Evolutionary conservation across 192 early-diverging fungal genomes (phyloP).

Genomic region (Linnemannia elongata): DNA sequence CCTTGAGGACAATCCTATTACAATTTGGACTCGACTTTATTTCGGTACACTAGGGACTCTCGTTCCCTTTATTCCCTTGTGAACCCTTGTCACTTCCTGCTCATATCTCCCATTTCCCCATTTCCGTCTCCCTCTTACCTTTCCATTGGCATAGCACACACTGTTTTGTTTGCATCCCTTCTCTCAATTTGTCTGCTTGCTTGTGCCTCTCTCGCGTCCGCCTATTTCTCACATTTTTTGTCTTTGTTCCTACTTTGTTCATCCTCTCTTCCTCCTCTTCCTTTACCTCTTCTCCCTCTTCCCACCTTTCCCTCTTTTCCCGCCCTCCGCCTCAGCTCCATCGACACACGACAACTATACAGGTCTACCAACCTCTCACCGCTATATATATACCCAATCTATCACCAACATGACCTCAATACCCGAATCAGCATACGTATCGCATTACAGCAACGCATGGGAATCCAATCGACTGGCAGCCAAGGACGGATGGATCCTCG

Average conservation of each 20-base stretch:
- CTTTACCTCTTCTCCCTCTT: background rate
- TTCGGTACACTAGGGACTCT: background rate
- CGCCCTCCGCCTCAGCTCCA: background rate
- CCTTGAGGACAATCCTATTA: background rate
- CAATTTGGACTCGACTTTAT: background rate
- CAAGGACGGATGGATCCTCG: conserved; percentile 61
- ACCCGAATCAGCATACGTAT: conserved; percentile 23
- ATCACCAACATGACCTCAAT: conserved; percentile 10
- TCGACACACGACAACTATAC: background rate
- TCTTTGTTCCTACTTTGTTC: background rate
- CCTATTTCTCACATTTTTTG: background rate
- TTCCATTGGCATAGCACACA: background rate
- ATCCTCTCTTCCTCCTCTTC: background rate
- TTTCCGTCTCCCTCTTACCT: background rate
- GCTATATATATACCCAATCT: background rate
- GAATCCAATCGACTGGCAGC: conserved; percentile 26
- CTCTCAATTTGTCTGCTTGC: background rate
- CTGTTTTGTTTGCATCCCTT: background rate
- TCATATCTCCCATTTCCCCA: background rate
- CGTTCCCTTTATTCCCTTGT: background rate
- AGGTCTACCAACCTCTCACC: background rate
- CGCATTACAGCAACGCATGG: conserved; percentile 40
- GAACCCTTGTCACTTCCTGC: background rate
- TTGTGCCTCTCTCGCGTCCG: background rate
- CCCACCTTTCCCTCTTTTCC: background rate